Evolutionary conservation across 192 early-diverging fungal species (phyloP).

Genomic region (Umbelopsis isabellina): DNA sequence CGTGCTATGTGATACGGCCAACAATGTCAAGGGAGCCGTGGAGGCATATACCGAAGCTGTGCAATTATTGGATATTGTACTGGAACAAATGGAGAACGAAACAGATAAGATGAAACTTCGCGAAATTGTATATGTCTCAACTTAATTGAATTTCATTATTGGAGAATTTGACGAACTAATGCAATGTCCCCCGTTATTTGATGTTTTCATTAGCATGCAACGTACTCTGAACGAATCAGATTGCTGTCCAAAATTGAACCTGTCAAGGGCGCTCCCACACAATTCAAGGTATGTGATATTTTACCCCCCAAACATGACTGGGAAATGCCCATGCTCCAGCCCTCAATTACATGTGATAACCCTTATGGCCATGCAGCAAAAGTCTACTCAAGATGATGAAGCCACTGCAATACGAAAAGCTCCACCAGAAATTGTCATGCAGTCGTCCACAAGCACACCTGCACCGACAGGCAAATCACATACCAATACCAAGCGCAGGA

Average conservation of each 20-base stretch:
- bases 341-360: too few relatives aligned
- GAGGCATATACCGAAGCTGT: slow-evolving; percentile 41
- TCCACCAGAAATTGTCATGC: background rate
- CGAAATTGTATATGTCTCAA: slow-evolving; percentile 33
- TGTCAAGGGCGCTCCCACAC: background rate
- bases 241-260: slow-evolving; percentile 13
- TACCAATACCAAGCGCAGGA: background rate
- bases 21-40: slow-evolving; percentile 38
- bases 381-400: too few relatives aligned
- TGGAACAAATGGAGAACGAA: slow-evolving; percentile 28
- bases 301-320: too few relatives aligned
- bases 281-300: too few relatives aligned
- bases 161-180: background rate
- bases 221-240: slow-evolving; percentile 34
- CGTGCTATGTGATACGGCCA: slow-evolving; percentile 37
- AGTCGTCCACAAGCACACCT: background rate
- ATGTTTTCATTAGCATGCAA: slow-evolving; percentile 29
- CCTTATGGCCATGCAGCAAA: too few relatives aligned
- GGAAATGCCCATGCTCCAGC: too few relatives aligned
- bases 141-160: background rate
- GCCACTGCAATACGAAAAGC: background rate
- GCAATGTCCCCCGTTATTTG: background rate
- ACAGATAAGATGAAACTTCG: slow-evolving; percentile 31
- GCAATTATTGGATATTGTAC: slow-evolving; percentile 30
- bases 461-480: background rate